These are phyloP conservation scores for Hansenula sp. DNA, from an alignment of 1,139 yeast species.

Conservation along the genomic window DNA sequence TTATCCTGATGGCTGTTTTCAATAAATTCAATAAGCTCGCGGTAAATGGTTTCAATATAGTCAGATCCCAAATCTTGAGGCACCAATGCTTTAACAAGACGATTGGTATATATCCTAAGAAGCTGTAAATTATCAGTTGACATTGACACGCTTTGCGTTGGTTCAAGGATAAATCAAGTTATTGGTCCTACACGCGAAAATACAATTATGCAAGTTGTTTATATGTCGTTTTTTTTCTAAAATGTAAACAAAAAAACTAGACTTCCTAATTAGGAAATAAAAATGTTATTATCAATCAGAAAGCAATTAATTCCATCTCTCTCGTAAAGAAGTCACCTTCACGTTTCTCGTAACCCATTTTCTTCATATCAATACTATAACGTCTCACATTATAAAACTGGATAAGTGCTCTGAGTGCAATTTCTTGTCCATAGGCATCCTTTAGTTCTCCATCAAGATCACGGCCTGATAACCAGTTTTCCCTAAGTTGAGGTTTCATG, in stretches of 20 bases:
- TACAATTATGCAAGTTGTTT: too few species aligned
- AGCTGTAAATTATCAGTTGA: background rate
- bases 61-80: constrained; percentile 39
- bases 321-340: constrained; percentile 34
- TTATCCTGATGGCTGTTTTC: constrained; percentile 3
- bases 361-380: constrained; percentile 48
- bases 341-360: constrained; percentile 48
- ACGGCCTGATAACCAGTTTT: constrained; percentile 80
- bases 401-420: constrained; percentile 73
- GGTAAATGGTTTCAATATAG: constrained; percentile 30
- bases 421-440: constrained; percentile 82
- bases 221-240: background rate
- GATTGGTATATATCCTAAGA: constrained; percentile 27
- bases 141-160: too few species aligned
- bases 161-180: too few species aligned
- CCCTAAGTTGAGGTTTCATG: constrained; percentile 66
- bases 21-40: constrained; percentile 15
- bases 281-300: constrained; percentile 2
- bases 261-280: constrained; percentile 7
- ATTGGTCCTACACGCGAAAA: too few species aligned
- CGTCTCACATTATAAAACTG: constrained; percentile 71
- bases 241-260: constrained; percentile 1
- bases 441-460: constrained; percentile 74
- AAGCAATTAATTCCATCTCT: constrained; percentile 29
- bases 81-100: constrained; percentile 36